Base-by-base conservation (phyloP, 257 asterid species). In the Thymus quinquecostatus region DNA sequence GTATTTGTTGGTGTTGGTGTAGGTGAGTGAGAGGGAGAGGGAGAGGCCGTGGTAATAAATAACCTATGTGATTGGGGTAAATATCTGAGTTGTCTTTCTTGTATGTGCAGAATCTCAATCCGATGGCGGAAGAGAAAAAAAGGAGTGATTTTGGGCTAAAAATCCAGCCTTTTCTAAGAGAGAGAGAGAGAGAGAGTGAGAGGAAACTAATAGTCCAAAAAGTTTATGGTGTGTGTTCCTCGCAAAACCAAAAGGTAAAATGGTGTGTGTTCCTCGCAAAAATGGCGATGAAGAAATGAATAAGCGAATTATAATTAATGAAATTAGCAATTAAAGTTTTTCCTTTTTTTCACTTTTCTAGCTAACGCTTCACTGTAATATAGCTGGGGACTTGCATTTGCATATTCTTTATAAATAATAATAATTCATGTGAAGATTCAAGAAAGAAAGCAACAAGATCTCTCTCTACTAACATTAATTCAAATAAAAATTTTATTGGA, bases 301-400 rank as follows among this genome's bases (percentile, higher is more conserved):
- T 1, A 43, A 63, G 3, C 0, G 50, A 28, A 13, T 32, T 13
- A 6, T 13, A 48, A 47, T 55, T 43, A 72, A 51, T 53, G 51
- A 66, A 34, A 10, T 44, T 1, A 38, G 41, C 6, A 68, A 53
- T 55, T 47, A 41, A 30, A 48, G 51, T 10, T 8, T 5, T 38
- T 38, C 5, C 4, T 6, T 36, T 36, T 36, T 38, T 55, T 48
- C 21, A 67, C 60, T 80, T 72, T 70, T 66, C 84, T 85, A 83
- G 88, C 87, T 54, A 79, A 82, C 68, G 76, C 77, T 83, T 66
- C 74, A 69, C 86, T 79, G 88, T 71, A 80, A 81, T 78, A 66
- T 79, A 82, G 89, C 86, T 83, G 91, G 82, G 70, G 71, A 72
- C 53, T 61, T 64, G 63, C 50, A 72, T 65, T 72, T 21, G 21